These are phyloP conservation scores for Lipomyces sp. DNA, from an alignment of 805 yeast species.

Conservation along the genomic window DNA sequence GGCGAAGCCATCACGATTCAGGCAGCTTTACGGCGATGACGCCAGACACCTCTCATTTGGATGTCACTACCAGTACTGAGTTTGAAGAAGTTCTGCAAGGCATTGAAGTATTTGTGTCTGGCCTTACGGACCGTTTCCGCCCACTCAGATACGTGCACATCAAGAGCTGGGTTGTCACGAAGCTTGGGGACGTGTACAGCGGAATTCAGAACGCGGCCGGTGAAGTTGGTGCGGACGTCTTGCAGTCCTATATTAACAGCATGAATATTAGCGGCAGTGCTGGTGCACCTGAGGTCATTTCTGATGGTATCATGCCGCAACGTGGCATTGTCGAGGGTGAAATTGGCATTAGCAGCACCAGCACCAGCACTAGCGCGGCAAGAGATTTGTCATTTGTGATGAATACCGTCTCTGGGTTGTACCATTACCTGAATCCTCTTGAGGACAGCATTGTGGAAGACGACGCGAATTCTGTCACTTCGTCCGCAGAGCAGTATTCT, in stretches of 20 bases:
- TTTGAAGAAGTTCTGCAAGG: no score
- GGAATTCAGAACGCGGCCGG: slow-evolving; percentile 1
- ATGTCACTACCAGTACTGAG: neutral
- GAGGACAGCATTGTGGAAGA: neutral
- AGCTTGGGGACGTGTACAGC: slow-evolving; percentile 1
- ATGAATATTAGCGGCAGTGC: neutral
- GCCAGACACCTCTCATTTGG: neutral
- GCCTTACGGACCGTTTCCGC: slow-evolving; percentile 4
- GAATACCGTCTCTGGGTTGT: slow-evolving; percentile 2
- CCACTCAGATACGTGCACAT: slow-evolving; percentile 1
- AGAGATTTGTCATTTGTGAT: slow-evolving; percentile 3
- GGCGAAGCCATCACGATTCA: no score
- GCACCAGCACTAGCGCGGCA: neutral
- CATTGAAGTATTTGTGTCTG: slow-evolving; percentile 5
- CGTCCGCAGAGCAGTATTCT: no score
- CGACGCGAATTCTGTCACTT: no score
- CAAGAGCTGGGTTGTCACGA: slow-evolving; percentile 2
- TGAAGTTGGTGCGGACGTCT: neutral
- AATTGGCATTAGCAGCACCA: neutral
- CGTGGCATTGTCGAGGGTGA: neutral
- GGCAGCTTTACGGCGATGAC: no score
- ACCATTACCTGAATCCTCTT: neutral
- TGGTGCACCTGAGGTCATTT: neutral
- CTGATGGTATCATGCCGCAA: no score
- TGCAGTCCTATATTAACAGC: neutral